Conservation (phyloP, 352 stramenopile genomes). For the Elongisporangium prolatum region DNA sequence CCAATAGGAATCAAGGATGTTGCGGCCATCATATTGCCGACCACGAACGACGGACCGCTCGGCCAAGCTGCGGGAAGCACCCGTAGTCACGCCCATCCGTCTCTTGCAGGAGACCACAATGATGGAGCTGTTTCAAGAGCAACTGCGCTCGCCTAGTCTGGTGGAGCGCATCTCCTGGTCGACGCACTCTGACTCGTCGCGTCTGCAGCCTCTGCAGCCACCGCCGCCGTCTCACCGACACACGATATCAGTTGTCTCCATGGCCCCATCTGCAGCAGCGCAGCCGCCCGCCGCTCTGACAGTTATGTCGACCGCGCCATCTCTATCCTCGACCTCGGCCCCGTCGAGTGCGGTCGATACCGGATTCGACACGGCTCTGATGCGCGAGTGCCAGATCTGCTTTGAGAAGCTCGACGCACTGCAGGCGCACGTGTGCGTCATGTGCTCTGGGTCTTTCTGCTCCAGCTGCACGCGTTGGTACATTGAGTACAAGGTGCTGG, state of each 20-base stretch:
- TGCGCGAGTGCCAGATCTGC: constrained; percentile 66
- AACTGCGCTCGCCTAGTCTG: constrained; percentile 17
- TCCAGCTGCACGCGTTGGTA: constrained; percentile 63
- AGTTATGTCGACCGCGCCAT: background rate
- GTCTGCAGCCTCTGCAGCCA: background rate
- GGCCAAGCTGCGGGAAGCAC: background rate
- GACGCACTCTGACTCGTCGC: constrained; percentile 2
- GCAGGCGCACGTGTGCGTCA: constrained; percentile 37
- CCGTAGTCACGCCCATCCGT: constrained; percentile 12
- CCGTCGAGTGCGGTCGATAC: constrained; percentile 5
- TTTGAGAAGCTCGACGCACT: constrained; percentile 53
- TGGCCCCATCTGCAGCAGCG: background rate
- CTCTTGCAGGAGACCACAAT: constrained; percentile 35
- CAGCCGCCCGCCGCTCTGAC: background rate
- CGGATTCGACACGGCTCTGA: background rate
- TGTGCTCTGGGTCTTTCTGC: constrained; percentile 48
- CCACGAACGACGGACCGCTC: background rate
- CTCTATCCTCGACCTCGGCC: constrained; percentile 1
- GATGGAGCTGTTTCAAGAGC: constrained; percentile 38
- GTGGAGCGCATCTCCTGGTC: constrained; percentile 2
- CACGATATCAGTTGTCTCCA: background rate
- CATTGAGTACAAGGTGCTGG: constrained; percentile 71
- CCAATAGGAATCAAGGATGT: background rate
- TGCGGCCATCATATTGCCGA: background rate
- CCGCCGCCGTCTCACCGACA: background rate